A percentile compares a stretch with the other conserved stretches of the same genome.
Conservation (phyloP, 176 grass and related monocot genomes). For the Aegilops speltoides region DNA sequence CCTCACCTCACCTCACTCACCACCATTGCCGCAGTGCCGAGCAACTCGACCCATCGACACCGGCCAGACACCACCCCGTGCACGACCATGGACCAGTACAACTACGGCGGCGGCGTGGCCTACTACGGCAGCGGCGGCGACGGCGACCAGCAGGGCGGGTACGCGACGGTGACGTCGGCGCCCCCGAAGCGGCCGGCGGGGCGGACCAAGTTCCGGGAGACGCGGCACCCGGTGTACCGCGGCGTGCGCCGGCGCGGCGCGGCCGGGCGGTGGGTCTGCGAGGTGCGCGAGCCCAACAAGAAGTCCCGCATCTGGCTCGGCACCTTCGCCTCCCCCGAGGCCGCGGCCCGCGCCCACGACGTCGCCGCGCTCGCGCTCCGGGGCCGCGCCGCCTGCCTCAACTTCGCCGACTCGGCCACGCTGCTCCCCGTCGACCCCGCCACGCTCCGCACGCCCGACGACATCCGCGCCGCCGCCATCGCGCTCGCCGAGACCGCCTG, state of each 20-base stretch:
- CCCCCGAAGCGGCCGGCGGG: constrained; percentile 73
- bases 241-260: constrained; percentile 70
- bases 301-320: constrained; percentile 94
- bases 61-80: not conserved
- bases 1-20: not conserved
- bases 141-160: not conserved
- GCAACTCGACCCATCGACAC: too few relatives aligned
- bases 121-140: not conserved
- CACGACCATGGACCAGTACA: not conserved
- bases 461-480: constrained; percentile 76
- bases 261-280: constrained; percentile 65
- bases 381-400: constrained; percentile 51
- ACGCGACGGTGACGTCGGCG: constrained; percentile 55
- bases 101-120: not conserved
- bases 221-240: constrained; percentile 75
- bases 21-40: not conserved
- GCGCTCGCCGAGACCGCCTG: constrained; percentile 54
- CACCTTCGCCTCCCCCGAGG: constrained; percentile 67
- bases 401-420: constrained; percentile 77
- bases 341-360: constrained; percentile 85
- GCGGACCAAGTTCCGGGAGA: constrained; percentile 90
- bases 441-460: constrained; percentile 51
- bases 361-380: constrained; percentile 74
- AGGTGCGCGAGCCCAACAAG: constrained; percentile 83
- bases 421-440: constrained; percentile 56